These are phyloP conservation scores for Penicillium lagena DNA, from an alignment of 495 filamentous ascomycete genomes.

Conservation along the genomic window DNA sequence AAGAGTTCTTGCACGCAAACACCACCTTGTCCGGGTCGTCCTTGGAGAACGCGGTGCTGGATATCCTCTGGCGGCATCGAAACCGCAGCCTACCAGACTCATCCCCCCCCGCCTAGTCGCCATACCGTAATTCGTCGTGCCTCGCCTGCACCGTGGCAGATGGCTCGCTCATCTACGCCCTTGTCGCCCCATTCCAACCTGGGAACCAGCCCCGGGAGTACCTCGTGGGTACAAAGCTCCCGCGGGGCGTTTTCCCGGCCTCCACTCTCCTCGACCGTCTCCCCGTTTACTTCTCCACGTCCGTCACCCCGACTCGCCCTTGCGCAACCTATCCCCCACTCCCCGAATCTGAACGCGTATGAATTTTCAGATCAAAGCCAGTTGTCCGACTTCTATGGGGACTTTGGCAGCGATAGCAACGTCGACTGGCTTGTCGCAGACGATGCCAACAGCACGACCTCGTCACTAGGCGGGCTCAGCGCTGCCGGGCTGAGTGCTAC, in stretches of 20 bases:
- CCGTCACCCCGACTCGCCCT: slow-evolving; percentile 90
- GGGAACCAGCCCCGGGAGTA: slow-evolving; percentile 69
- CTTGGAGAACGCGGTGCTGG: slow-evolving; percentile 85
- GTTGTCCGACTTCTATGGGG: slow-evolving; percentile 79
- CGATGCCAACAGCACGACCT: slow-evolving; percentile 68
- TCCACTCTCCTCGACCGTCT: slow-evolving; percentile 45
- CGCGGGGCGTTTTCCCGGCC: slow-evolving; percentile 66
- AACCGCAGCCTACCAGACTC: slow-evolving; percentile 67
- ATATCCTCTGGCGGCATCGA: slow-evolving; percentile 86
- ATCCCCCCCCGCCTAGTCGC: slow-evolving; percentile 76
- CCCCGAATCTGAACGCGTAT: slow-evolving; percentile 88
- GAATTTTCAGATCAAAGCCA: slow-evolving; percentile 76
- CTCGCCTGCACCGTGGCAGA: slow-evolving; percentile 91
- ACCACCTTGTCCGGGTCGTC: slow-evolving; percentile 68
- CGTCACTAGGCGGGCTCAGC: slow-evolving; percentile 61
- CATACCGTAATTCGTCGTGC: slow-evolving; percentile 84
- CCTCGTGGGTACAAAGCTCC: slow-evolving; percentile 66
- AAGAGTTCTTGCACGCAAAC: slow-evolving; percentile 75
- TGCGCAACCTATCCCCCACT: slow-evolving; percentile 93
- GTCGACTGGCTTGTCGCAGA: slow-evolving; percentile 96
- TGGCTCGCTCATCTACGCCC: slow-evolving; percentile 70
- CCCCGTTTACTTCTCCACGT: slow-evolving; percentile 90
- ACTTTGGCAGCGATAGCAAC: slow-evolving; percentile 79
- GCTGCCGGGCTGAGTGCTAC: slow-evolving; percentile 65
- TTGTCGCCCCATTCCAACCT: slow-evolving; percentile 66